Evolutionary conservation across 2,329 filamentous ascomycete species (phyloP).

Genomic region (Aspergillus arachidicola): DNA sequence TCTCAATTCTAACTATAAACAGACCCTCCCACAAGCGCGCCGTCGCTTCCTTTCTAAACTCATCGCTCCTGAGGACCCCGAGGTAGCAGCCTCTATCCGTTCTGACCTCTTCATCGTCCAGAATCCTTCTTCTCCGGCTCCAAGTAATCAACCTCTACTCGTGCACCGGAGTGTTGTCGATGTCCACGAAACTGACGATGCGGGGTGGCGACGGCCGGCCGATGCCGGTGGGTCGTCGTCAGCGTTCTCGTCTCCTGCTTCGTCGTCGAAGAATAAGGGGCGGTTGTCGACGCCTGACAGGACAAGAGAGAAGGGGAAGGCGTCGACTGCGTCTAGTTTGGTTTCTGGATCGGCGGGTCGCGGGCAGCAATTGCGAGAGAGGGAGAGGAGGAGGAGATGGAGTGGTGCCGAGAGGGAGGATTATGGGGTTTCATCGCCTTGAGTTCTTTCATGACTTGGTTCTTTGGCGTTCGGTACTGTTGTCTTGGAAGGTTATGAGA

Average conservation of each 20-base stretch:
- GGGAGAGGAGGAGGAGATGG: constrained; percentile 26
- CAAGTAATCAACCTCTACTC: background rate
- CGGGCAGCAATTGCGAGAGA: constrained; percentile 17
- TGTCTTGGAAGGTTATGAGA: background rate
- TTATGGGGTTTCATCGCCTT: constrained; percentile 10
- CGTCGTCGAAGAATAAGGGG: constrained; percentile 14
- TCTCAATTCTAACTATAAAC: constrained; percentile 1
- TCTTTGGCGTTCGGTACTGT: background rate
- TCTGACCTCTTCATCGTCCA: constrained; percentile 31
- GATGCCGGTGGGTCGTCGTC: constrained; percentile 4
- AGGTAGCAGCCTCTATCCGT: constrained; percentile 30
- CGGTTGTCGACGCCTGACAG: constrained; percentile 18
- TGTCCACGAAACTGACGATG: constrained; percentile 26
- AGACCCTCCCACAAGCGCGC: constrained; percentile 44
- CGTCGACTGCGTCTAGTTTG: background rate
- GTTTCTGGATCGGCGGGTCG: constrained; percentile 10
- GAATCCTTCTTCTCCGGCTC: constrained; percentile 6
- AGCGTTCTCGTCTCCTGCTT: constrained; percentile 8
- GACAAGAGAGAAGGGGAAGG: constrained; percentile 9
- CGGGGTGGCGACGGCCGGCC: constrained; percentile 22
- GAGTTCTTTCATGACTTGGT: constrained; percentile 1
- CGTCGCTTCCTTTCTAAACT: constrained; percentile 40
- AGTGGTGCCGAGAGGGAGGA: constrained; percentile 22
- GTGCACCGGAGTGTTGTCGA: constrained; percentile 24
- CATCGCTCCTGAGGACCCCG: constrained; percentile 31